Conservation (phyloP, 2,329 filamentous ascomycete species). For the Cyclaneusma minus region DNA sequence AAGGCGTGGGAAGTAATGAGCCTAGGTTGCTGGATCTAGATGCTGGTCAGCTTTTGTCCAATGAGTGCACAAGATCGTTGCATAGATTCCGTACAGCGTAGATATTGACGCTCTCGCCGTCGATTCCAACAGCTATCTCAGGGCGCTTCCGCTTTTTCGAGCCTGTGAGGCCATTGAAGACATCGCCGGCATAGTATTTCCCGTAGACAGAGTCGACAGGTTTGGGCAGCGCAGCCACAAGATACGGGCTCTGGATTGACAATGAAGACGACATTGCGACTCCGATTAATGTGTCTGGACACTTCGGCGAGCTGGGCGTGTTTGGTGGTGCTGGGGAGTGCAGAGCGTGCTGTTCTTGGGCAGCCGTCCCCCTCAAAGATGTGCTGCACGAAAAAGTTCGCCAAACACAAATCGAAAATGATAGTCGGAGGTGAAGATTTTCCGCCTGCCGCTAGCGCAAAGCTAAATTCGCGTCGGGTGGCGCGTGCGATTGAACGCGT, state of each 20-base stretch:
- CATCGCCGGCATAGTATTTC: constrained; percentile 41
- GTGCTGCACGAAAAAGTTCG: no score
- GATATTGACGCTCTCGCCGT: constrained; percentile 49
- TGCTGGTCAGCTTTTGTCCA: constrained; percentile 5
- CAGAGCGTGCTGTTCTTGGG: no score
- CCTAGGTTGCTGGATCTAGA: constrained; percentile 41
- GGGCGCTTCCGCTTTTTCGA: constrained; percentile 46
- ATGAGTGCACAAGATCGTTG: neutral
- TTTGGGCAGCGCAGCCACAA: constrained; percentile 41
- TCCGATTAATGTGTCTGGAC: no score
- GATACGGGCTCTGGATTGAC: constrained; percentile 47
- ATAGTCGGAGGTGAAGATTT: no score
- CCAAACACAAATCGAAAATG: no score
- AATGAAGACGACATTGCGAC: constrained; percentile 28
- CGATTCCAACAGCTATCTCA: constrained; percentile 46
- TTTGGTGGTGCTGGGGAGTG: no score
- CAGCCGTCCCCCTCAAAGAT: no score
- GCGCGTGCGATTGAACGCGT: no score
- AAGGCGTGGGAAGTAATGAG: constrained; percentile 53
- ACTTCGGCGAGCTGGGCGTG: no score
- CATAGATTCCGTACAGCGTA: constrained; percentile 38
- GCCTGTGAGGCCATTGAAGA: constrained; percentile 41
- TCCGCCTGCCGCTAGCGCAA: no score
- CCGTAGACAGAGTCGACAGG: constrained; percentile 36
- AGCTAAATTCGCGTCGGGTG: no score